Base-by-base conservation (phyloP, 306 rosid genomes). In the Cajanus cajan region DNA sequence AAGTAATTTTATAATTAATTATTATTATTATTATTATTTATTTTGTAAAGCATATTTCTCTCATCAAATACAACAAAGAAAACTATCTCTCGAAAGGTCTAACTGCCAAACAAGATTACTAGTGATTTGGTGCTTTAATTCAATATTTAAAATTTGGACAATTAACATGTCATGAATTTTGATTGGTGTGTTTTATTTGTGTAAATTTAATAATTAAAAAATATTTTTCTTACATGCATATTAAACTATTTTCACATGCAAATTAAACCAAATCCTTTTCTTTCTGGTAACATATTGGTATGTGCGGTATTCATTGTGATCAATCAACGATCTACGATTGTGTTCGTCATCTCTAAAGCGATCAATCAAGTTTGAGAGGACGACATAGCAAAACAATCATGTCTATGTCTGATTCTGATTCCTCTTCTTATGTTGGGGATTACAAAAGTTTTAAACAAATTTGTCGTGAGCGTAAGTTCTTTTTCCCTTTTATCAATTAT, bases 371-470 rank as follows among this genome's bases (percentile, higher is more conserved):
- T 9, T 51, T 51, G 19, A 50, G 59, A 64, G 50, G 45, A 57
- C 76, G 15, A 74, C 77, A 79, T 7, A 70, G 21, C 62, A 63
- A 7, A 34, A 5, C 69, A 39, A 24, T n/a, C 65, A 85, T 86
- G 87, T 86, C 89, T 71, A 71, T 86, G 70, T 86, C 85, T 3
- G 89, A 86, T 77, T 86, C 87, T 31, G 87, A 83, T 57, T 63
- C 84, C 34, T 82, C 83, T 7, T 83, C 83, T 67, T 76, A 71
- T 28, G 75, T 51, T 40, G 62, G 76, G n/a, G 89, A 86, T 13
- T 25, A 12, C 78, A 83, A 77, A 77, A 71, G 25, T 64, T 68
- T 86, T 81, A 83, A 76, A 68, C 87, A 76, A 72, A 61, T 86
- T 76, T 80, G 47, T 63, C 89, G 89, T 79, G 85, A 86, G 19